Evolutionary conservation across 2,329 filamentous ascomycete genomes (phyloP).

Genomic region (Chaetomiaceae sp.): DNA sequence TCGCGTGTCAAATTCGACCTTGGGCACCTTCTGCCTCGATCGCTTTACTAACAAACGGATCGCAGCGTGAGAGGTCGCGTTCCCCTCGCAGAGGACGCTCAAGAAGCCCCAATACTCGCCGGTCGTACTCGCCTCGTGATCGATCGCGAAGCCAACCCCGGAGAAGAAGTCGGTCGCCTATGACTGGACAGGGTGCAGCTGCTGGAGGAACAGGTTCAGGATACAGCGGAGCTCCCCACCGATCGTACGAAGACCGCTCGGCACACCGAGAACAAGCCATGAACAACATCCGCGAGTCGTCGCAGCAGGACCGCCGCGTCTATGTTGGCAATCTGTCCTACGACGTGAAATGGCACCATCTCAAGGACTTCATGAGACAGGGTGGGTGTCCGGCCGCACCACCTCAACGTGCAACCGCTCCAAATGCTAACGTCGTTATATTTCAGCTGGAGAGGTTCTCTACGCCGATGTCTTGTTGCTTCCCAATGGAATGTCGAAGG

Average conservation of each 20-base stretch:
- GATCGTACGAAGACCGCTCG: slow-evolving; percentile 78
- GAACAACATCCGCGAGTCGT: slow-evolving; percentile 86
- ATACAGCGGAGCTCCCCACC: slow-evolving; percentile 62
- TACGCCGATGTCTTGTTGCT: slow-evolving; percentile 99
- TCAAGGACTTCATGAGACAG: slow-evolving; percentile 99
- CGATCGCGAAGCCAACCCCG: slow-evolving; percentile 75
- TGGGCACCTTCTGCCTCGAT: slow-evolving; percentile 14
- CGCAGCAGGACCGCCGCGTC: slow-evolving; percentile 97
- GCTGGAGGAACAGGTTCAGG: slow-evolving; percentile 65
- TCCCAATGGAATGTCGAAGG: slow-evolving; percentile 99
- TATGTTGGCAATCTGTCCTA: slow-evolving; percentile 99
- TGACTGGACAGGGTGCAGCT: slow-evolving; percentile 67
- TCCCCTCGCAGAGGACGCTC: slow-evolving; percentile 76
- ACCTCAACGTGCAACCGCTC: neutral
- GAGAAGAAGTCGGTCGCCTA: slow-evolving; percentile 79
- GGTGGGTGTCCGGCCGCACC: slow-evolving; percentile 55
- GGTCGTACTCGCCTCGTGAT: slow-evolving; percentile 69
- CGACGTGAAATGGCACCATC: slow-evolving; percentile 99
- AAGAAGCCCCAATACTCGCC: slow-evolving; percentile 70
- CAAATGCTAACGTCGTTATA: slow-evolving; percentile 34
- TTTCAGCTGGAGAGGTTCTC: slow-evolving; percentile 90
- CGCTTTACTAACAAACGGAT: slow-evolving; percentile 32
- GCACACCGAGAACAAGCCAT: slow-evolving; percentile 92
- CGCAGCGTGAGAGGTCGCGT: slow-evolving; percentile 77
- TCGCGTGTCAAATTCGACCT: neutral